Evolutionary conservation across 768 basidiomycete species (phyloP), one percentile per base, ranked within the genome.

Genomic region (Hericium erinaceus): DNA sequence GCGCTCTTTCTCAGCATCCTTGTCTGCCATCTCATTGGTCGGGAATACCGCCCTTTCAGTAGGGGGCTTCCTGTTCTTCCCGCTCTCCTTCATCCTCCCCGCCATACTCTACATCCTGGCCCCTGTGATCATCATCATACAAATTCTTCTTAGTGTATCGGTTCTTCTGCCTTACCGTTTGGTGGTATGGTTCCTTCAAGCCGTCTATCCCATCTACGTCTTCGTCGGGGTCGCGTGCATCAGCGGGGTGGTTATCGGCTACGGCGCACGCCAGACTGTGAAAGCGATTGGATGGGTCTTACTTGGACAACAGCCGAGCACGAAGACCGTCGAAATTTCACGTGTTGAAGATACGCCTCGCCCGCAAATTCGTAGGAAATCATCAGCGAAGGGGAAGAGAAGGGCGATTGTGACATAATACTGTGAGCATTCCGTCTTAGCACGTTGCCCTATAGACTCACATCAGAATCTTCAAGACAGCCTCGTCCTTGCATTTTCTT

Each of bases 161-260:
- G 4, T 57, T 48, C 38, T 48, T 55, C n/a, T 57, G 22, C 62
- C 62, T 6, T 61, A 55, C 55, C 60, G 26, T 16, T 20, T 26
- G 8, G 24, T 48, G 7, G 8, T 46, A 16, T 61, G 59, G 20
- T 3, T 55, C 10, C 15, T 54, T 8, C 55, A 63, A 22, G 58
- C 58, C 12, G 4, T 63, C 18, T 59, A 63, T 53, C 62, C 62
- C 11, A n/a, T 63, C 48, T 63, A 63, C 39, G 56, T 53, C 6
- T 61, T 63, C 56, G 10, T 63, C 6, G 62, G 57, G 22, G 54
- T 57, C 7, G 62, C 62, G 9, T 58, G 54, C 38, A 50, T 63
- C 44, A 52, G 38, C 15, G 62, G 62, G 3, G 46, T 44, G 2
- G 28, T 63, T 4, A 7, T 63, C 12, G 62, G 62, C 16, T 20